Evolutionary conservation across 2,329 filamentous ascomycete genomes (phyloP).

Genomic region (Lasiodiplodia theobromae): DNA sequence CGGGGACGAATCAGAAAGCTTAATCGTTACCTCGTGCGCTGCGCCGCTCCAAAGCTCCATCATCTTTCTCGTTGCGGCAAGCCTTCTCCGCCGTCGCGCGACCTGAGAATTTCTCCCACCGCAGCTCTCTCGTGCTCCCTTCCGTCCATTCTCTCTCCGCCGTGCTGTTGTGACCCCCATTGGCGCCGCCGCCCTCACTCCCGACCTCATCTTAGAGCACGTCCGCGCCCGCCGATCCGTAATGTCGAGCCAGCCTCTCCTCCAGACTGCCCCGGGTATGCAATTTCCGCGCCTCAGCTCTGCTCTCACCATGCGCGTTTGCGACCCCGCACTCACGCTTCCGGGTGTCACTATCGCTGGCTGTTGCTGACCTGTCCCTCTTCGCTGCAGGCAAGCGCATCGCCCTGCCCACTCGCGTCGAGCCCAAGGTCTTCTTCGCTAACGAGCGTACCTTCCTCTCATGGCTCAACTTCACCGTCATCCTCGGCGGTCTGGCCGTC

Average conservation of each 20-base stretch:
- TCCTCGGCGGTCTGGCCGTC: conserved; percentile 94
- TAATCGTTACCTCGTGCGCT: conserved; percentile 5
- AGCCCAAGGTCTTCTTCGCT: conserved; percentile 99
- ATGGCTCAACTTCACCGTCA: conserved; percentile 99
- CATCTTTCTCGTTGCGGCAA: not conserved
- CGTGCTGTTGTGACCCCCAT: not conserved
- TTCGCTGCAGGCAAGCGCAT: conserved; percentile 84
- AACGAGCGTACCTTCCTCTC: conserved; percentile 99
- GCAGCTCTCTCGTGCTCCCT: not conserved
- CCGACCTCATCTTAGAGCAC: conserved; percentile 21
- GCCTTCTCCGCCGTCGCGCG: not conserved
- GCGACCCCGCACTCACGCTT: no score
- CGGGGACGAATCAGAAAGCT: conserved; percentile 22
- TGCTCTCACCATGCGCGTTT: not conserved
- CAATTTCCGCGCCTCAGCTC: conserved; percentile 27
- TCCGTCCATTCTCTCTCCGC: not conserved
- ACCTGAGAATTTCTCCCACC: not conserved
- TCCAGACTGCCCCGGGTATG: conserved; percentile 90
- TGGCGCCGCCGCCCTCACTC: conserved; percentile 5
- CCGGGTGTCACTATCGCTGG: conserved; percentile 26
- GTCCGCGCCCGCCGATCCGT: conserved; percentile 38
- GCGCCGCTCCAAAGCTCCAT: conserved; percentile 4
- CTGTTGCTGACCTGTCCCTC: conserved; percentile 30
- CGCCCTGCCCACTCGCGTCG: conserved; percentile 94
- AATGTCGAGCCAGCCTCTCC: conserved; percentile 97